Evolutionary conservation across 352 stramenopile genomes (phyloP), one percentile per base, ranked within the genome.

Genomic region (Phytophthora nicotianae): DNA sequence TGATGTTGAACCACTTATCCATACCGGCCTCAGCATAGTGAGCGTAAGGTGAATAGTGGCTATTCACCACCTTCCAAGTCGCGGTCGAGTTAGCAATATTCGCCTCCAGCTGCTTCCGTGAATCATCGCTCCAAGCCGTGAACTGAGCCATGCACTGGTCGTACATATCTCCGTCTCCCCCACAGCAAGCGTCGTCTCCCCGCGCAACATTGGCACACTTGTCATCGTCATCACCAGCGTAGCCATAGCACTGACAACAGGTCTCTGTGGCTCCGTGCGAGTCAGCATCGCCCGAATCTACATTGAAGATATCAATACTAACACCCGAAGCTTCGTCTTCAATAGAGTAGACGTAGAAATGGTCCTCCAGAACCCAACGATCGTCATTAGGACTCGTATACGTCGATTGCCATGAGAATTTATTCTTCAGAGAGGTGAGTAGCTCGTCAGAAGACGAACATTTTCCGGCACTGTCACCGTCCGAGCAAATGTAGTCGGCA

Each of bases 61-160:
- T 74, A 62, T 85, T 87, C 8, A 85, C 71, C 24, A 85, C 59
- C 62, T 87, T 87, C 72, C 77, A 86, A 16, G 76, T 80, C 13
- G 77, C 77, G 0, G 55, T 83, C 17, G 75, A 85, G 19, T 68
- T 65, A 7, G 65, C 67, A 17, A 81, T 65, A 29, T 77, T 76
- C 5, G 38, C 60, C 17, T 49, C 59, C 14, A 83, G 48, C 16
- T 77, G 55, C 35, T 35, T 70, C 6, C 61, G 65, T 23, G 75
- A 81, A 3, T 79, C 72, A 14, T 82, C 48, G 20, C 62, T 67
- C 75, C 77, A 87, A 10, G 33, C 40, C 9, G 53, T 71, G 20
- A 85, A 74, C 33, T 74, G 59, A 6, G 47, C 62, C 11, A 75
- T 60, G 21, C 77, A 85, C 13, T 62, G 24, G 50, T 78, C 68